Evolutionary conservation across 2,329 filamentous ascomycete genomes (phyloP).

Genomic region (Neoarthrinium moseri): DNA sequence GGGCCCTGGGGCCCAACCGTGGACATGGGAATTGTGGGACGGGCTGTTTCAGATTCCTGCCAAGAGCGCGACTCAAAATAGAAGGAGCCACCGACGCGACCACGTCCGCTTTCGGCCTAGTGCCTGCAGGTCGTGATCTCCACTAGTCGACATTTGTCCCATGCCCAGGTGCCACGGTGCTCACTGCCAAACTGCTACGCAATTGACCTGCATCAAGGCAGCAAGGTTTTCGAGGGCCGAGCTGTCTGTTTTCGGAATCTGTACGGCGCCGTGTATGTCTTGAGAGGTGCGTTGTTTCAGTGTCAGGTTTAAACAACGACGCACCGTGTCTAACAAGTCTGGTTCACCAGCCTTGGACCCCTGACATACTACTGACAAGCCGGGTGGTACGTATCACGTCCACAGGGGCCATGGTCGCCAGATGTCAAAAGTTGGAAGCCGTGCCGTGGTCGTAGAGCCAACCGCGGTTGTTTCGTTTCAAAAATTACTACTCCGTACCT

Average conservation of each 20-base stretch:
- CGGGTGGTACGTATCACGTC: neutral
- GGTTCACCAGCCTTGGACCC: neutral
- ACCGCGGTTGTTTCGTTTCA: neutral
- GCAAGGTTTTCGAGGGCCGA: no score
- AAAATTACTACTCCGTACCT: neutral
- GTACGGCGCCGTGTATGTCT: neutral
- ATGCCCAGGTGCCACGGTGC: neutral
- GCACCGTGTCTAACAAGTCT: neutral
- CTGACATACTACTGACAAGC: neutral
- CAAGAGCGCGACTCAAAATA: slow-evolving; percentile 3
- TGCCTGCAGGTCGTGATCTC: neutral
- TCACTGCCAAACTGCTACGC: neutral
- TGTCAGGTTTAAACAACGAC: neutral
- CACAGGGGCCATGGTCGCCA: neutral
- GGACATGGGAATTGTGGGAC: slow-evolving; percentile 1
- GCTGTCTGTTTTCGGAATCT: no score
- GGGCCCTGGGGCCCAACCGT: neutral
- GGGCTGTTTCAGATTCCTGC: slow-evolving; percentile 5
- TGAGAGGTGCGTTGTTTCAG: neutral
- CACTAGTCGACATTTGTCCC: no score
- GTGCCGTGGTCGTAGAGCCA: no score
- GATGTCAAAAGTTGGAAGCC: neutral
- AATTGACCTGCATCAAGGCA: no score
- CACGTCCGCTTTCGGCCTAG: neutral
- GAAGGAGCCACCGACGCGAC: neutral